phyloP scores from a whole-genome alignment of 139 green algal genomes.

The Gonium pectorale region DNA sequence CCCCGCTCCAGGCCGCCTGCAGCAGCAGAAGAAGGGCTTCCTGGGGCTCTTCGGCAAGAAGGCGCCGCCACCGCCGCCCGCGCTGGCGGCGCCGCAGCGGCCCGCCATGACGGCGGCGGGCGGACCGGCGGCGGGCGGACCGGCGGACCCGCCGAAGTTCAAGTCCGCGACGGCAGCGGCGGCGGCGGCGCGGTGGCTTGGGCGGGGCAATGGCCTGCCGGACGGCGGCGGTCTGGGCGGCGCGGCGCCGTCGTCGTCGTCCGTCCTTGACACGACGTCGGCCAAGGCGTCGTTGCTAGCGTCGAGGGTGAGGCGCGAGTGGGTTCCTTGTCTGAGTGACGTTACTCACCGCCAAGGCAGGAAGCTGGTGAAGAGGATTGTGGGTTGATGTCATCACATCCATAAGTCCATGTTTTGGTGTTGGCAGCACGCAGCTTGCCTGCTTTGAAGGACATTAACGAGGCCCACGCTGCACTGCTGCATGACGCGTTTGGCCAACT shows the following conservation, averaged over 20 bases:
- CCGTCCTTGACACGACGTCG: background rate
- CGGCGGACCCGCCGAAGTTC: background rate
- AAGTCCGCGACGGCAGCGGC: constrained; percentile 29
- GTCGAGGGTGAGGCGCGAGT: constrained; percentile 13
- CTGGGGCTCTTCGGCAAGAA: constrained; percentile 36
- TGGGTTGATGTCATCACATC: too few relatives aligned
- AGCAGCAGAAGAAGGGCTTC: constrained; percentile 43
- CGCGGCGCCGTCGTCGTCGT: background rate
- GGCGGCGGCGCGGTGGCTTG: constrained; percentile 39
- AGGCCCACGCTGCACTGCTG: too few relatives aligned
- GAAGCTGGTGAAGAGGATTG: too few relatives aligned
- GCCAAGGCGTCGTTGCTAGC: constrained; percentile 36
- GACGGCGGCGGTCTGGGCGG: background rate
- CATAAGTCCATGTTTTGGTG: too few relatives aligned
- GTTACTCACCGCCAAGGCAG: too few relatives aligned
- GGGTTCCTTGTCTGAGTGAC: too few relatives aligned
- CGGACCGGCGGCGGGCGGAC: background rate
- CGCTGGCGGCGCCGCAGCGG: constrained; percentile 4
- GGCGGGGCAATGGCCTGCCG: constrained; percentile 1
- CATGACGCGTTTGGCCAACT: too few relatives aligned
- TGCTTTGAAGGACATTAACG: too few relatives aligned
- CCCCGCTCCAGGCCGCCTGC: constrained; percentile 1
- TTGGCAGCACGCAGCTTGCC: too few relatives aligned
- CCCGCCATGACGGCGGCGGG: background rate
- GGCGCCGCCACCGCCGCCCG: background rate